Base-by-base conservation (phyloP, 306 rosid species). In the Corylus americana region DNA sequence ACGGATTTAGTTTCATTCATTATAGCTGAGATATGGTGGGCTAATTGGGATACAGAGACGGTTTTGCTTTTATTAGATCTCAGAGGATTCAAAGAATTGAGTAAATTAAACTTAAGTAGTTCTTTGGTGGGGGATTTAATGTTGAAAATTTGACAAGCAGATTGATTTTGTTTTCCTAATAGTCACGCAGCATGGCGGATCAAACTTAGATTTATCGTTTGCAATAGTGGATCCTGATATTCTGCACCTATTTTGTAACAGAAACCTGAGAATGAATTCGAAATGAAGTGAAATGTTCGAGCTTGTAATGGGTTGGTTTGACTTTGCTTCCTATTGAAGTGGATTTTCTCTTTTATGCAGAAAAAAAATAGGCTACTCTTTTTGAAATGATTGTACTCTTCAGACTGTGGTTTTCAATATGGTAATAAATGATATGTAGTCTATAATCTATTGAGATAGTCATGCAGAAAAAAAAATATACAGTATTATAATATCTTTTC, bases 41-140 rank as follows among this genome's bases (percentile, higher is more conserved):
- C 54, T 72, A n/a, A 17, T 76, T 71, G 77, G 77, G 70, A 45
- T 25, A 2, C 44, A 8, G 9, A 37, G 66, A 35, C 8, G 68
- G 77, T 29, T 47, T 44, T 44, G 48, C 14, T 10, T 77, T 57
- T 5, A 7, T 39, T 79, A 81, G 85, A 85, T 85, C 88, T 78
- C 76, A 73, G 17, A 29, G 27, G 37, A 51, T 81, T 51, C 1
- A 5, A 12, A 18, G 42, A 12, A 18, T 58, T 29, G 5, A 18
- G 18, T 35, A 11, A 35, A 45, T 11, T 16, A 14, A 12, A 20
- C 39, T n/a, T 42, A 29, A 6, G 55, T 10, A 11, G 54, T 17
- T 44, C 45, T 11, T 13, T 68, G 71, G 58, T 18, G 10, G 55
- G 55, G 22, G 35, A 8, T 51, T 49, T 49, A 49, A 49, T 11